Conservation (phyloP, 177 flowering plant species). For the Vitis hybrid region DNA sequence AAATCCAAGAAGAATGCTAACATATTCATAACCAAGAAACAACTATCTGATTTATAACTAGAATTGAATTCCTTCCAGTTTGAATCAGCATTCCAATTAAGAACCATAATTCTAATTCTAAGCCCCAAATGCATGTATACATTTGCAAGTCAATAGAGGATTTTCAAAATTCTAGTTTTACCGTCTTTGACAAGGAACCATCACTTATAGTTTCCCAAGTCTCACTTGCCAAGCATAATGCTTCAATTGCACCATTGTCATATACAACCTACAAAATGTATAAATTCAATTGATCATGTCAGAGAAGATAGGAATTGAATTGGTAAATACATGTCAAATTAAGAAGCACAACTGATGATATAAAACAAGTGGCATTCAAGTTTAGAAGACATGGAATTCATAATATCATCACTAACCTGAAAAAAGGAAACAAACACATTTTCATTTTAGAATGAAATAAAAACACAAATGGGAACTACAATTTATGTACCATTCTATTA, state of each 20-base stretch:
- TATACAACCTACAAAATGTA: slow-evolving; percentile 30
- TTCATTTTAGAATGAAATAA: too few species aligned
- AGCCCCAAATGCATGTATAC: background rate
- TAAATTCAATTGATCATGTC: background rate
- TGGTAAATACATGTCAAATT: too few species aligned
- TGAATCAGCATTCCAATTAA: background rate
- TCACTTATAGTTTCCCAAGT: slow-evolving; percentile 37
- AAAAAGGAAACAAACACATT: too few species aligned
- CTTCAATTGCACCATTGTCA: slow-evolving; percentile 47
- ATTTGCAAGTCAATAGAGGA: background rate
- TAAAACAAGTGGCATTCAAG: too few species aligned
- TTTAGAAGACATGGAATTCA: too few species aligned
- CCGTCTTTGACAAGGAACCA: slow-evolving; percentile 27
- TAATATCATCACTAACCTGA: too few species aligned
- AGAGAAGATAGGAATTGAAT: too few species aligned
- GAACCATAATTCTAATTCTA: background rate
- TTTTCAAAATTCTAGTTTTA: slow-evolving; percentile 6
- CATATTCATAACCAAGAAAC: background rate
- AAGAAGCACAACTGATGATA: too few species aligned
- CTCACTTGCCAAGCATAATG: slow-evolving; percentile 41
- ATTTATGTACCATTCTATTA: too few species aligned
- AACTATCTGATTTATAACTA: background rate
- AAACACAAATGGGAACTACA: too few species aligned
- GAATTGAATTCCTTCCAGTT: background rate
- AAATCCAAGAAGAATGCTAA: background rate